Percentiles rank a stretch among this genome's conserved stretches.
Conservation (phyloP, 192 early-diverging fungal species). For the Paraglomus occultum region DNA sequence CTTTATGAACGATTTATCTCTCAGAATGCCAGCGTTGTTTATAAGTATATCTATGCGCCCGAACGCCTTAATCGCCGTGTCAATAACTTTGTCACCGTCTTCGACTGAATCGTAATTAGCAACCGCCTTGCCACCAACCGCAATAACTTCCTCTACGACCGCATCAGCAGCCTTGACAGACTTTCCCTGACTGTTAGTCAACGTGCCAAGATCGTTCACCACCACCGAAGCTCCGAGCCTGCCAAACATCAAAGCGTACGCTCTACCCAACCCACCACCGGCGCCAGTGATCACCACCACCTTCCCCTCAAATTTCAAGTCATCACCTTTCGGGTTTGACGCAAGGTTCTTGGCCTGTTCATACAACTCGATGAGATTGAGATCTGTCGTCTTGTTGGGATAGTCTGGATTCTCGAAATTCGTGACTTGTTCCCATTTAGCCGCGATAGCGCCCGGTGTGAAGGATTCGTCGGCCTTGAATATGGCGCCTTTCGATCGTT, state of each 20-base stretch:
- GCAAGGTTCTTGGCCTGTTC: constrained; percentile 70
- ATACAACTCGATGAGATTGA: constrained; percentile 77
- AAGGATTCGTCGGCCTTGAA: constrained; percentile 89
- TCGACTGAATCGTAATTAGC: constrained; percentile 95
- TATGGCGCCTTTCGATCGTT: constrained; percentile 81
- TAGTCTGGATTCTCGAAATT: constrained; percentile 66
- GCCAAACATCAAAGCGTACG: constrained; percentile 89
- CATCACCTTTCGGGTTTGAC: constrained; percentile 55
- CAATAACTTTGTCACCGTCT: constrained; percentile 92
- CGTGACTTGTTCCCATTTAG: constrained; percentile 73
- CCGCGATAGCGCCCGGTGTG: constrained; percentile 78
- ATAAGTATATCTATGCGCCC: constrained; percentile 81
- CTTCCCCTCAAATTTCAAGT: constrained; percentile 71
- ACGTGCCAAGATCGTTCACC: constrained; percentile 91
- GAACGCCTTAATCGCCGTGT: constrained; percentile 85
- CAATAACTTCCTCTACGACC: constrained; percentile 88
- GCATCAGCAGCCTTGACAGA: constrained; percentile 83
- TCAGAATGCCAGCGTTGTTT: constrained; percentile 97
- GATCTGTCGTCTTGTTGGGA: constrained; percentile 73
- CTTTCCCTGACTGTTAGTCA: constrained; percentile 69
- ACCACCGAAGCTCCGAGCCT: constrained; percentile 90
- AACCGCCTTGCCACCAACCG: constrained; percentile 84
- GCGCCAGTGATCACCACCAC: constrained; percentile 96
- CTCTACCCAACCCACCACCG: constrained; percentile 87
- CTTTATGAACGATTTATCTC: constrained; percentile 90